Base-by-base conservation (phyloP, 768 basidiomycete species). In the Termitomyces sp. region DNA sequence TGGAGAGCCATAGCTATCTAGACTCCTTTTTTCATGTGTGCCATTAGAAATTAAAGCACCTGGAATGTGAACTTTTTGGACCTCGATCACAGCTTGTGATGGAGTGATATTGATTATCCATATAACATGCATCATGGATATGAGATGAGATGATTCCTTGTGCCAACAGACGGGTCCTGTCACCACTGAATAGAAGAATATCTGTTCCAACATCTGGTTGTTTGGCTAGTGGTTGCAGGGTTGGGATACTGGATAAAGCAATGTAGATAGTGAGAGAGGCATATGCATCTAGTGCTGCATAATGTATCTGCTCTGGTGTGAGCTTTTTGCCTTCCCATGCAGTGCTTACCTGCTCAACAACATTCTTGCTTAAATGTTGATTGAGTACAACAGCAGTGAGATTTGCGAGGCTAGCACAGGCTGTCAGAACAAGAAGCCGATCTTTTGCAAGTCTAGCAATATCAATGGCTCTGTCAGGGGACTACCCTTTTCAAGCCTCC, bases 401-500 rank as follows among this genome's bases (percentile, higher is more conserved):
- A 54, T 77, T 74, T 1, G 70, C 65, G 22, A 77, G 69, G n/a
- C 74, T 57, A 33, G 64, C 57, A 45, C 60, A 61, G 6, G 69
- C 68, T 60, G 59, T 62, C 1, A 56, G 40, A 1, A 67, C 53
- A 9, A 70, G 22, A 7, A 62, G 55, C 4, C 67, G 62, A 4
- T 71, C 67, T 54, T 76, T 76, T 3, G 74, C 72, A 50, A 68
- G 55, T 2, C 55, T 54, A 5, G 67, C 73, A 57, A 77, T 67
- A 44, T 76, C 69, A 45, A 75, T 22, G 9, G 50, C 69, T 24
- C 73, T n/a, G n/a, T n/a, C n/a, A n/a, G n/a, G n/a, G n/a, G n/a
- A n/a, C n/a, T n/a, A n/a, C n/a, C n/a, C n/a, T n/a, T n/a, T n/a
- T n/a, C n/a, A n/a, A n/a, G n/a, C n/a, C n/a, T n/a, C n/a, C n/a